Base-by-base conservation (phyloP, 2,329 filamentous ascomycete species). In the Akanthomyces lecanii region DNA sequence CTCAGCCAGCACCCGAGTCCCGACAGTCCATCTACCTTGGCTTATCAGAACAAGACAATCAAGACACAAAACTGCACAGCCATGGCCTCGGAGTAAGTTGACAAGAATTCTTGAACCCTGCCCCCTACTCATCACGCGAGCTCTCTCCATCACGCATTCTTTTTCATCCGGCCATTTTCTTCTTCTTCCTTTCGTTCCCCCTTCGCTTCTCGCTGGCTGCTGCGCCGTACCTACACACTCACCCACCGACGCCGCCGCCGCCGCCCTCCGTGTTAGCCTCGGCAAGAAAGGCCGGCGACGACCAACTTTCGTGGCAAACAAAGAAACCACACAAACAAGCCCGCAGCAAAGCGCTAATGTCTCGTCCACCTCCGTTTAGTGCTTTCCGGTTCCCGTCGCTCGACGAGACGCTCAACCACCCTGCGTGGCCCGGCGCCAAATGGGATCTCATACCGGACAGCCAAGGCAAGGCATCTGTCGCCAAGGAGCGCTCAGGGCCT, bases 401-500 rank as follows among this genome's bases (percentile, higher is more conserved):
- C 6, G 82, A 82, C 42, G 82, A 90, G 70, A 83, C 89, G 38
- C 73, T 84, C 65, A 76, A 81, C 48, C 88, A 90, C 69, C 87
- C 88, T 0, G 85, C 90, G 55, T 93, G 85, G 69, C 77, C 82
- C 4, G 83, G 88, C 54, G 83, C 85, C 1, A 79, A 87, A 74
- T 93, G 89, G 88, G 79, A 84, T 33, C 83, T 96, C 25, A 81
- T 86, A 68, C 88, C 91, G 5, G 81, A 86, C 54, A 79, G 80
- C 47, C 80, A 82, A 56, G 91, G 88, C 5, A 81, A 81, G 50
- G 71, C 85, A 7, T 75, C 84, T 2, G 90, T 91, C 33, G 91
- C 89, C n/a, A 79, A 82, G 62, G 84, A 78, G 44, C 83, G 90
- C 69, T 89, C 91, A 66, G 91, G 90, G 2, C 91, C 91, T 23